Evolutionary conservation across 352 stramenopile species (phyloP).

Genomic region (Globisporangium spinosum): DNA sequence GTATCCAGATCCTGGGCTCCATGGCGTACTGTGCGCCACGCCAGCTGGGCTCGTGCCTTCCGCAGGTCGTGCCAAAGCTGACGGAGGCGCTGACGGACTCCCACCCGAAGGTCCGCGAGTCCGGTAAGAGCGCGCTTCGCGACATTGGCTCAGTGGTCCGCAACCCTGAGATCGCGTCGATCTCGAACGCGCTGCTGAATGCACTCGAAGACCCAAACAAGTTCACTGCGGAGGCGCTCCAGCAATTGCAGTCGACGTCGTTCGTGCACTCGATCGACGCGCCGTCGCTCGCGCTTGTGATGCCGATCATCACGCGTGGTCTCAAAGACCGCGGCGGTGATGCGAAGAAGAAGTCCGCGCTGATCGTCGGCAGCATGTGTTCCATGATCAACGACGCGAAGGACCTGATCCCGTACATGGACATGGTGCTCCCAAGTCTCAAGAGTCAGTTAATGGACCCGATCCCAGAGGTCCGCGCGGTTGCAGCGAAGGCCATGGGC

Average conservation of each 20-base stretch:
- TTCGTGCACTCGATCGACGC: slow-evolving; percentile 99
- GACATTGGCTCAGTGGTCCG: slow-evolving; percentile 98
- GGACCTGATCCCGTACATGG: slow-evolving; percentile 97
- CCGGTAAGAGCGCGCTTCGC: slow-evolving; percentile 93
- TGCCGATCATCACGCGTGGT: slow-evolving; percentile 98
- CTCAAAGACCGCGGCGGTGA: slow-evolving; percentile 96
- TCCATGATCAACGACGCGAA: slow-evolving; percentile 98
- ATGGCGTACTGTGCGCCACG: slow-evolving; percentile 98
- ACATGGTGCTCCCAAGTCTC: slow-evolving; percentile 95
- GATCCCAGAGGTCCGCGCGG: slow-evolving; percentile 93
- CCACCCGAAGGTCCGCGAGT: slow-evolving; percentile 97
- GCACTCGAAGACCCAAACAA: slow-evolving; percentile 94
- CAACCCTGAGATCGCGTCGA: slow-evolving; percentile 98
- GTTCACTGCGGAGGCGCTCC: slow-evolving; percentile 91
- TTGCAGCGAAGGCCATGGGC: slow-evolving; percentile 93
- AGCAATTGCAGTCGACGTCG: slow-evolving; percentile 96
- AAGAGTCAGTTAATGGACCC: slow-evolving; percentile 92
- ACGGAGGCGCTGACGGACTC: slow-evolving; percentile 97
- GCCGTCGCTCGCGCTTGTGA: slow-evolving; percentile 98
- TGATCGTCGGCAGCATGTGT: slow-evolving; percentile 99
- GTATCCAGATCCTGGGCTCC: slow-evolving; percentile 96
- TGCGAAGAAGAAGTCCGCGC: slow-evolving; percentile 97
- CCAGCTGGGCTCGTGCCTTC: slow-evolving; percentile 96
- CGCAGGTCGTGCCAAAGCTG: slow-evolving; percentile 98
- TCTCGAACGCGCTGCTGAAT: slow-evolving; percentile 92